These are phyloP conservation scores for Cyclotella choctawhatcheeana DNA, from an alignment of 108 stramenopile genomes.

Conservation along the genomic window DNA sequence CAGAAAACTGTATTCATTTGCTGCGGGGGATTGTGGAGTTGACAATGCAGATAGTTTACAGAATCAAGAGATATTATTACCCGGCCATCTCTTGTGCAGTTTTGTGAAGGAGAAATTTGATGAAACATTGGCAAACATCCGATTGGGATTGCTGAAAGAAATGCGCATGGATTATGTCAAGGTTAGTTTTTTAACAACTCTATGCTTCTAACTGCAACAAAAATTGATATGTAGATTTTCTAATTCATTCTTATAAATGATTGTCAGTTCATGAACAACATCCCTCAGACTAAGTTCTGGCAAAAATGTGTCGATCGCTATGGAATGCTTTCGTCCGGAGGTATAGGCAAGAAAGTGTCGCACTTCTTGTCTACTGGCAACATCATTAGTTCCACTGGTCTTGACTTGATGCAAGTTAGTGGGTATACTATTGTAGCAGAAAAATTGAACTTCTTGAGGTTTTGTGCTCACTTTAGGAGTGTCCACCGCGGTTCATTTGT, in stretches of 20 bases:
- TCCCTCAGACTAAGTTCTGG: slow-evolving; percentile 66
- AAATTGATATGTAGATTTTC: neutral
- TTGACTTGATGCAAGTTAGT: slow-evolving; percentile 98
- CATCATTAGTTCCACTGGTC: slow-evolving; percentile 88
- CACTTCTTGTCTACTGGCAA: slow-evolving; percentile 97
- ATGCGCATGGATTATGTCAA: slow-evolving; percentile 77
- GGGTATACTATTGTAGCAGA: slow-evolving; percentile 99
- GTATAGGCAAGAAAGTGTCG: slow-evolving; percentile 90
- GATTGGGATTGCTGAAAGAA: slow-evolving; percentile 70
- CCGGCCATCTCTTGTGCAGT: slow-evolving; percentile 89
- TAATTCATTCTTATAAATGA: neutral
- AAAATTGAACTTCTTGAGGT: slow-evolving; percentile 94
- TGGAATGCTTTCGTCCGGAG: slow-evolving; percentile 70
- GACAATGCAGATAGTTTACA: slow-evolving; percentile 97
- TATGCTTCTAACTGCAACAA: no score
- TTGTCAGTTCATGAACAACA: slow-evolving; percentile 49
- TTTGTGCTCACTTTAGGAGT: slow-evolving; percentile 96
- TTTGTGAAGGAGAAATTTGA: slow-evolving; percentile 97
- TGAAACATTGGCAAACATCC: slow-evolving; percentile 75
- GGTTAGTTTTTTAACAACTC: slow-evolving; percentile 20
- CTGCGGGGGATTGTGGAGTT: slow-evolving; percentile 90
- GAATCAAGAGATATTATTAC: slow-evolving; percentile 95
- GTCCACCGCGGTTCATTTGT: slow-evolving; percentile 98
- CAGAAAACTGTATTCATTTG: slow-evolving; percentile 95
- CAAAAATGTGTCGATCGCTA: slow-evolving; percentile 76